These are phyloP conservation scores for Wickerhamomyces pijperi DNA, from an alignment of 805 yeast species.

Conservation along the genomic window DNA sequence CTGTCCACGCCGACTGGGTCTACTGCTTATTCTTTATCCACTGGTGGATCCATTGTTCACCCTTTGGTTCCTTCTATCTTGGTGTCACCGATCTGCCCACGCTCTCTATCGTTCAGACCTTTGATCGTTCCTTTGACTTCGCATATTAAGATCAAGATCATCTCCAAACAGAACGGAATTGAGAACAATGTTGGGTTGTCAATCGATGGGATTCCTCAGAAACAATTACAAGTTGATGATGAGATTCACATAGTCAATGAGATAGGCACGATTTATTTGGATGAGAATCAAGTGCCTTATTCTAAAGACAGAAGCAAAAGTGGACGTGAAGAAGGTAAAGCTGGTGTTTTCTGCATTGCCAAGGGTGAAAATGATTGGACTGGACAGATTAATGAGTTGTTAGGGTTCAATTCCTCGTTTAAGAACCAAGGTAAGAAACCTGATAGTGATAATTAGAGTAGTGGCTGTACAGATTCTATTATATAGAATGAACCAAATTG, in stretches of 20 bases:
- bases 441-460: too few relatives aligned
- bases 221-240: conserved; percentile 61
- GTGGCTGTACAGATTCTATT: too few relatives aligned
- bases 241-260: conserved; percentile 65
- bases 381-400: conserved; percentile 70
- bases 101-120: conserved; percentile 86
- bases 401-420: conserved; percentile 84
- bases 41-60: conserved; percentile 90
- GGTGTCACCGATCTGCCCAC: conserved; percentile 84
- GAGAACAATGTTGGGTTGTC: conserved; percentile 45
- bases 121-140: conserved; percentile 70
- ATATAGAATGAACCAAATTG: too few relatives aligned
- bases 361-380: conserved; percentile 85
- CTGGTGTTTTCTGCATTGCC: conserved; percentile 83
- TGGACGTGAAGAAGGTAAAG: conserved; percentile 16
- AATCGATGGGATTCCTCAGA: conserved; percentile 77
- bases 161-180: conserved; percentile 31
- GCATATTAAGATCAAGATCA: conserved; percentile 54
- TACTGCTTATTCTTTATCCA: conserved; percentile 79
- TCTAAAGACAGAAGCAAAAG: conserved; percentile 4
- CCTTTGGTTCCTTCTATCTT: conserved; percentile 78
- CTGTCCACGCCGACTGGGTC: conserved; percentile 91
- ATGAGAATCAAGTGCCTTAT: conserved; percentile 37
- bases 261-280: conserved; percentile 46
- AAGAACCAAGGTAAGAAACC: conserved; percentile 30